Base-by-base conservation (phyloP, 2,329 filamentous ascomycete genomes). In the Ceratocystis lukuohia region DNA sequence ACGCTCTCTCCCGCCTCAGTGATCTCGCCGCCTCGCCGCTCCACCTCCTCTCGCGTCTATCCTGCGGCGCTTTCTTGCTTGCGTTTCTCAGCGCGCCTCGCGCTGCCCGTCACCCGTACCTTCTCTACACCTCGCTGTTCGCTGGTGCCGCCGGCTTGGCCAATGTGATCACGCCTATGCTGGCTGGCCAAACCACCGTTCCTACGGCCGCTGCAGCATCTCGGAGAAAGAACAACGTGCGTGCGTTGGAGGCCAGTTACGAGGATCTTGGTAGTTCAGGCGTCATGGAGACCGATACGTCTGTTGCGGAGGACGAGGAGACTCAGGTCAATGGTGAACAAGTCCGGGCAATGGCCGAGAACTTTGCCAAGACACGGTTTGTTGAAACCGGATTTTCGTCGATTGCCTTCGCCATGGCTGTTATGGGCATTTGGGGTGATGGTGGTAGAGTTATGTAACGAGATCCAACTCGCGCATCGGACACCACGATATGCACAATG, bases 31-130 rank as follows among this genome's bases (percentile, higher is more conserved):
- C 84, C 66, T 80, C 81, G 57, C 88, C 91, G 71, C 80, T 89
- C 68, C 80, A 86, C 66, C 77, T 82, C 41, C 82, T 95, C 64
- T 84, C 88, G 62, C 80, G 84, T 70, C 76, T 95, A 71, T 86
- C 90, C 64, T 83, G 85, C 65, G 78, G 83, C 64, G 85, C 89
- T 37, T 86, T 96, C 72, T 78, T 90, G 71, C 82, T 93, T 70
- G 89, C 91, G 69, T 96, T 88, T 76, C 75, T 82, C 57, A 79
- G 95, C 70, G 93, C 91, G 1, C 88, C 91, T 0, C 81, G 84
- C 30, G 82, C 85, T 66, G 81, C 84, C 71, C 86, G 88, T 73
- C 93, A 97, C 74, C 93, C 93, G 0, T 97, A 96, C 74, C 85
- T 96, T 30, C 76, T 96, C 68, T 96, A 94, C 85, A 91, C 90